Evolutionary conservation across 129 eudicot species (phyloP), one percentile per base, ranked within the genome.

Genomic region (Escallonia herrerae): DNA sequence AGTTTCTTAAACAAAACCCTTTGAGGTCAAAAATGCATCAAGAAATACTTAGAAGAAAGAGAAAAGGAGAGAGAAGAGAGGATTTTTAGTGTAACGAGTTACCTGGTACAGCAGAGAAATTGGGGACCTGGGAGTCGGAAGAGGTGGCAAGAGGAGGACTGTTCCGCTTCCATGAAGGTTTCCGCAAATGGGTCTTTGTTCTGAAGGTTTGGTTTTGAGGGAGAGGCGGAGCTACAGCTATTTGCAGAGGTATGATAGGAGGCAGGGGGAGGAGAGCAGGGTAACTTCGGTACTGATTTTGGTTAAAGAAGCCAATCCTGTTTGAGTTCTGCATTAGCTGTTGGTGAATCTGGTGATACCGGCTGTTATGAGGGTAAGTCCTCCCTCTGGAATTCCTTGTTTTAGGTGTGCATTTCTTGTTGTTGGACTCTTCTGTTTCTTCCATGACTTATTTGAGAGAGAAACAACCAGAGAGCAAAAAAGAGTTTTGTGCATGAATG

Each of bases 231-330:
- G 82, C 13, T 4, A 53, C 39, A 49, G 79, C 60, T 10, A 82
- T 72, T 10, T 69, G 90, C 50, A 84, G 78, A 62, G 96, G 96
- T 8, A 84, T 70, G 53, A 63, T 60, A 51, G 87, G 85, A 50
- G 97, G 91, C 44, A 79, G 69, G 64, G 91, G 91, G 66, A 82
- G 93, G 60, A 76, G 74, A 69, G 68, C 72, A 13, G 84, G 84
- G 64, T 41, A 65, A 58, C 14, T 54, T 60, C 74, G 83, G 77
- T 82, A 83, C n/a, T 74, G 87, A 67, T 86, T 84, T 63, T 79
- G 79, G 69, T 81, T 79, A 7, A 58, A 37, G 62, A 79, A 62
- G 8, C 75, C 65, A 63, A 65, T 55, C 58, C 78, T 67, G 51
- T 76, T 83, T 12, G 79, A 64, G 59, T 80, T 79, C 15, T 84